Conservation (phyloP, 1,284 basidiomycete genomes). For the Coniferiporia weirii region DNA sequence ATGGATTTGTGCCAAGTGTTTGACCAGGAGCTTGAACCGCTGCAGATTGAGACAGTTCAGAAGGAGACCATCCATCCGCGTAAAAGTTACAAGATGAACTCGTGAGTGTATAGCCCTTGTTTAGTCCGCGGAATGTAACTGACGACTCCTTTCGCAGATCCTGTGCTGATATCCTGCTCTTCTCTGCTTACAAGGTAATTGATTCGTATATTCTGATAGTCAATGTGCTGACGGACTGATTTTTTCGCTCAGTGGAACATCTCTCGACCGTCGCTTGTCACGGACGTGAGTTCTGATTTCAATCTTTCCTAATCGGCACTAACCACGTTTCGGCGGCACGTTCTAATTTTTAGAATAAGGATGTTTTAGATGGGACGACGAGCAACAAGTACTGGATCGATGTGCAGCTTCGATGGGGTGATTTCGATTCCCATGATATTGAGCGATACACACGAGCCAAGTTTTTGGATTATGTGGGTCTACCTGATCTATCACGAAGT, state of each 20-base stretch:
- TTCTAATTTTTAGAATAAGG: slow-evolving; percentile 65
- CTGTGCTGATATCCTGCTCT: slow-evolving; percentile 93
- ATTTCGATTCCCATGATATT: slow-evolving; percentile 98
- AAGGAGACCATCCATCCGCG: slow-evolving; percentile 99
- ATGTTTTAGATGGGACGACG: slow-evolving; percentile 94
- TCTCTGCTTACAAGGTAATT: slow-evolving; percentile 85
- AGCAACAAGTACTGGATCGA: slow-evolving; percentile 99
- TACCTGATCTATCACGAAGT: slow-evolving; percentile 7
- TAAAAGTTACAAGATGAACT: slow-evolving; percentile 99
- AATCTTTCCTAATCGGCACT: background rate
- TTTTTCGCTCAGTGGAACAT: slow-evolving; percentile 79
- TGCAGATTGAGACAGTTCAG: slow-evolving; percentile 99
- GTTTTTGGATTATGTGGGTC: slow-evolving; percentile 85
- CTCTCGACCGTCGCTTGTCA: slow-evolving; percentile 90
- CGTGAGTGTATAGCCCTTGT: slow-evolving; percentile 38
- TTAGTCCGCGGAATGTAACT: background rate
- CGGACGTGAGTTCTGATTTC: slow-evolving; percentile 62
- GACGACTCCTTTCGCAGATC: slow-evolving; percentile 34
- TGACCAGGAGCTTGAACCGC: slow-evolving; percentile 96
- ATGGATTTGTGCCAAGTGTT: slow-evolving; percentile 99
- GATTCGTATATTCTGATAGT: background rate
- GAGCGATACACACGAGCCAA: slow-evolving; percentile 97
- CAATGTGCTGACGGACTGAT: background rate
- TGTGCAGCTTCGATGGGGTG: slow-evolving; percentile 97
- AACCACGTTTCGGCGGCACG: slow-evolving; percentile 2